phyloP scores from a whole-genome alignment of 805 yeast species.

The Ogataea salicorniae region DNA sequence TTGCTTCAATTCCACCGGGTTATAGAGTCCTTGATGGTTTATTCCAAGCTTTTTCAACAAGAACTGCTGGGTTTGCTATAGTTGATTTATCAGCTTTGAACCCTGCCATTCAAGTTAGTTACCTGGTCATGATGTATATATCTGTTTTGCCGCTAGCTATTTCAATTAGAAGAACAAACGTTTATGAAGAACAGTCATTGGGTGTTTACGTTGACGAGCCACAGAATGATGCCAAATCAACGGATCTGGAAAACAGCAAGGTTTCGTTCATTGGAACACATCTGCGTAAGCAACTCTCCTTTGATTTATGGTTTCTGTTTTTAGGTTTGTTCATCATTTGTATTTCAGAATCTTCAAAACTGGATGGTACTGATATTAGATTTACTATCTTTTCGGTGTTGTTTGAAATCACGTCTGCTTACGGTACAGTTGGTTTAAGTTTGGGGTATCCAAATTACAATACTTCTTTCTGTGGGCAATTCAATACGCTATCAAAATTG shows the following conservation, averaged over 20 bases:
- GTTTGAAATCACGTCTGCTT: constrained; percentile 90
- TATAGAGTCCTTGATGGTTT: constrained; percentile 75
- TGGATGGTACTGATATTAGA: constrained; percentile 38
- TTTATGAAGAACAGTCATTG: constrained; percentile 92
- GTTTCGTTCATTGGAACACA: constrained; percentile 76
- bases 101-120: constrained; percentile 90
- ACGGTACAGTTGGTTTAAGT: constrained; percentile 94
- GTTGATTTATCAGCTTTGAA: constrained; percentile 66
- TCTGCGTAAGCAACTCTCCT: constrained; percentile 84
- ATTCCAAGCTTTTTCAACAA: constrained; percentile 84
- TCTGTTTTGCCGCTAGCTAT: constrained; percentile 95
- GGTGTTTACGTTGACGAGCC: constrained; percentile 60
- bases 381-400: constrained; percentile 69
- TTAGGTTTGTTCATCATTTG: constrained; percentile 82
- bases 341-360: constrained; percentile 70
- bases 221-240: constrained; percentile 33
- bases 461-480: constrained; percentile 70
- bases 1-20: constrained; percentile 57
- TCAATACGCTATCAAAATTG: constrained; percentile 69
- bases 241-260: constrained; percentile 36
- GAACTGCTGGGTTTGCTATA: constrained; percentile 89
- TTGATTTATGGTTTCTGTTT: constrained; percentile 91
- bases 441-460: constrained; percentile 69
- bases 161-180: constrained; percentile 93
- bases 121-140: constrained; percentile 96